These are phyloP conservation scores for Epithele typhae DNA, from an alignment of 768 basidiomycete species.

Conservation along the genomic window DNA sequence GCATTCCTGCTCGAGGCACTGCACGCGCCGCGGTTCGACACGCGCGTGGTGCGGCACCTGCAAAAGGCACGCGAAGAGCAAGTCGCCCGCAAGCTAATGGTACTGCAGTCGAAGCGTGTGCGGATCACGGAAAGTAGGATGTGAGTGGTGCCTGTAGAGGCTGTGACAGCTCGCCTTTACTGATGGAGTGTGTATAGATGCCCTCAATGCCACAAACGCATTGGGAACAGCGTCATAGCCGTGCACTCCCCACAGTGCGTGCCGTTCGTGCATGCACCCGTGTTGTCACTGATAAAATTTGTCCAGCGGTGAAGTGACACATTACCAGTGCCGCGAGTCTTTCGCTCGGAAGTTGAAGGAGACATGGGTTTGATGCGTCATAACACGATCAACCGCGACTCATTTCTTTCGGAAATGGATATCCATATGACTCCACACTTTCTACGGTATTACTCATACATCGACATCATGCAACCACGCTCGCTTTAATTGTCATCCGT, in stretches of 20 bases:
- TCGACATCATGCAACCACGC: too few species aligned
- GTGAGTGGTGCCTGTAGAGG: slow-evolving; percentile 35
- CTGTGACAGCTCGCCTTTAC: slow-evolving; percentile 1
- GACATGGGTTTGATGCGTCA: slow-evolving; percentile 15
- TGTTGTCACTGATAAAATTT: neutral
- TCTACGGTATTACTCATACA: too few species aligned
- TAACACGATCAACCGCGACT: neutral
- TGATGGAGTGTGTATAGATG: slow-evolving; percentile 71
- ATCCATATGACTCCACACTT: too few species aligned
- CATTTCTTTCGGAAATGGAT: too few species aligned
- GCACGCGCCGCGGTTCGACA: slow-evolving; percentile 65
- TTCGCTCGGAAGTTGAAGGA: slow-evolving; percentile 59
- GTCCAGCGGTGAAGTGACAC: slow-evolving; percentile 88
- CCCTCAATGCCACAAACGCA: slow-evolving; percentile 91
- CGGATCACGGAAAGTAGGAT: slow-evolving; percentile 91
- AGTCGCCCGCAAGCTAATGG: slow-evolving; percentile 66
- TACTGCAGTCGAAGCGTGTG: slow-evolving; percentile 74
- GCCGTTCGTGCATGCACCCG: neutral
- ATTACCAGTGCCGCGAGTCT: slow-evolving; percentile 90
- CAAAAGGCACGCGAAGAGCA: slow-evolving; percentile 76
- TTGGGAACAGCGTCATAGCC: slow-evolving; percentile 91
- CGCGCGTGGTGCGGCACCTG: slow-evolving; percentile 63
- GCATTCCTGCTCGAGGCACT: slow-evolving; percentile 72
- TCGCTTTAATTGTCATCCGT: too few species aligned
- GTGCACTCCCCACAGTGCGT: slow-evolving; percentile 84